A percentile compares a stretch with the other conserved stretches of the same genome.
phyloP scores from a whole-genome alignment of 495 filamentous ascomycete genomes.

The Neurospora sp. region DNA sequence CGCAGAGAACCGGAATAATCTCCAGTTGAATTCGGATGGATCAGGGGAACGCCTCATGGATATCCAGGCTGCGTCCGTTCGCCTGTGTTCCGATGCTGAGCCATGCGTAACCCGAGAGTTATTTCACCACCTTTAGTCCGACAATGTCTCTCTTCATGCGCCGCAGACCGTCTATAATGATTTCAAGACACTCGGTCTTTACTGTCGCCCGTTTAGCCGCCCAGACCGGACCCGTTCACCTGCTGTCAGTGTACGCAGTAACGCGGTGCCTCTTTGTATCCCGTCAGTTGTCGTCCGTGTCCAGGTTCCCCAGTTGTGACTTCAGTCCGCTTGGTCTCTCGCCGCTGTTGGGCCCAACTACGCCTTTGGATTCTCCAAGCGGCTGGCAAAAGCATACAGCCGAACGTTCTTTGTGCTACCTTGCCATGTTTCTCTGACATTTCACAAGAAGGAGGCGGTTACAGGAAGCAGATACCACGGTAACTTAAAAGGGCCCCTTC shows the following conservation, averaged over 20 bases:
- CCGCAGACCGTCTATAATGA: not conserved
- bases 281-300: not conserved
- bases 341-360: not conserved
- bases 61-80: not conserved
- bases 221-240: not conserved
- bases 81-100: not conserved
- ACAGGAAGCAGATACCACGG: not conserved
- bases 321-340: not conserved
- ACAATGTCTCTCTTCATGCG: not conserved
- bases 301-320: not conserved
- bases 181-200: not conserved
- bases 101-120: not conserved
- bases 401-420: conserved; percentile 1
- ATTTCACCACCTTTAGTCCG: not conserved
- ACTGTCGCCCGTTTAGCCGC: not conserved
- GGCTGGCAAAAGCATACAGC: not conserved
- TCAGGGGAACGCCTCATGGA: not conserved
- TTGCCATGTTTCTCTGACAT: conserved; percentile 2
- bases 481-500: conserved; percentile 4
- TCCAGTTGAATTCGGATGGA: not conserved
- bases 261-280: not conserved
- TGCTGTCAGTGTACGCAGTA: not conserved
- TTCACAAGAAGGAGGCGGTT: not conserved
- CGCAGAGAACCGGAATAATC: not conserved
- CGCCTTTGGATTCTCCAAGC: not conserved